These are phyloP conservation scores for Breviolum minutum DNA, from an alignment of 73 alveolate species.

Conservation along the genomic window DNA sequence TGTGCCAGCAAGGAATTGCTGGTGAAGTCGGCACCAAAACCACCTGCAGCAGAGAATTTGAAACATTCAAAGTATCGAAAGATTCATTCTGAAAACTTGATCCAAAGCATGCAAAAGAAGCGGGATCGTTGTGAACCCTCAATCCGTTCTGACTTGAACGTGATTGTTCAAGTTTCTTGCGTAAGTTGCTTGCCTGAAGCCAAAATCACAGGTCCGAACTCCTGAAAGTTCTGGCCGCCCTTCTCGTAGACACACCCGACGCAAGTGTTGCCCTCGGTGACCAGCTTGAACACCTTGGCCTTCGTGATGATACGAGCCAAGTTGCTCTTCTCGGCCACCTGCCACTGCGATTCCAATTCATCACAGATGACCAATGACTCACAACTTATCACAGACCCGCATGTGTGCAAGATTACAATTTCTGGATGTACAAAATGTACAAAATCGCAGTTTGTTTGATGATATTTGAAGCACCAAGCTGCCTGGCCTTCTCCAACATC, in stretches of 20 bases:
- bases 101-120: too few species aligned
- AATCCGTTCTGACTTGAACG: too few species aligned
- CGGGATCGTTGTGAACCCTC: too few species aligned
- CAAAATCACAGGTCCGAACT: slow-evolving; percentile 96
- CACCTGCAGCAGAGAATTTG: slow-evolving; percentile 55
- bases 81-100: too few species aligned
- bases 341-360: not conserved
- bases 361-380: not conserved
- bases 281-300: slow-evolving; percentile 82
- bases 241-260: slow-evolving; percentile 95
- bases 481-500: slow-evolving; percentile 91
- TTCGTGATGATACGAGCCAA: slow-evolving; percentile 81
- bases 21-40: slow-evolving; percentile 96
- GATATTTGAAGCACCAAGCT: not conserved
- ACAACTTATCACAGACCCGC: too few species aligned
- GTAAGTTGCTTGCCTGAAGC: slow-evolving; percentile 68
- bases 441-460: not conserved
- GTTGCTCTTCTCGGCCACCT: slow-evolving; percentile 93
- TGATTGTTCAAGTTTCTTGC: too few species aligned
- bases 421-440: not conserved
- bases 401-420: too few species aligned
- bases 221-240: slow-evolving; percentile 95
- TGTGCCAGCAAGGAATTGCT: slow-evolving; percentile 96
- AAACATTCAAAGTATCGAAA: not conserved
- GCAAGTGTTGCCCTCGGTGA: slow-evolving; percentile 75